phyloP scores from a whole-genome alignment of 2,329 filamentous ascomycete species.

The Pyrenochaeta sp. region DNA sequence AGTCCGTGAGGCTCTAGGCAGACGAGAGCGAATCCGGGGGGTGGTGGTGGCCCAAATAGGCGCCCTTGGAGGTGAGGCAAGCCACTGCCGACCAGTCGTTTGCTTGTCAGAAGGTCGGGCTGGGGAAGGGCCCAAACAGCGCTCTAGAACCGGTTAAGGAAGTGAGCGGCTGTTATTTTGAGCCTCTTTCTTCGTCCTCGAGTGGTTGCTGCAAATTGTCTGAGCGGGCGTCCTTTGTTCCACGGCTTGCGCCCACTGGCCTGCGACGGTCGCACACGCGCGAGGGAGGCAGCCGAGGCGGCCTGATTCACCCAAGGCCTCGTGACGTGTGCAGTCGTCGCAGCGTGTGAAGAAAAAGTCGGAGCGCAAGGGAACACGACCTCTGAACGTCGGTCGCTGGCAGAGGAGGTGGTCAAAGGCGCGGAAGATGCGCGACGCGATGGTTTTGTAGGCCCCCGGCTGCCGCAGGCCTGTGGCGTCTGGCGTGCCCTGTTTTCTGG shows the following conservation, averaged over 20 bases:
- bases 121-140: slow-evolving; percentile 46
- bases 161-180: slow-evolving; percentile 38
- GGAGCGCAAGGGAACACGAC: slow-evolving; percentile 50
- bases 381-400: slow-evolving; percentile 40
- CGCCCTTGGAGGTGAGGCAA: slow-evolving; percentile 45
- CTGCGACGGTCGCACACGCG: slow-evolving; percentile 30
- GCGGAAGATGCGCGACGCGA: slow-evolving; percentile 29
- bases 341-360: slow-evolving; percentile 29
- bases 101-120: slow-evolving; percentile 41
- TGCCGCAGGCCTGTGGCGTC: slow-evolving; percentile 27
- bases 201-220: slow-evolving; percentile 40
- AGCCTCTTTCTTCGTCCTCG: slow-evolving; percentile 32
- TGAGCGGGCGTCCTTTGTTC: slow-evolving; percentile 44
- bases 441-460: slow-evolving; percentile 42
- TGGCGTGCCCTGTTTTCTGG: slow-evolving; percentile 43
- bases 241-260: slow-evolving; percentile 47
- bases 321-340: slow-evolving; percentile 36
- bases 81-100: slow-evolving; percentile 49
- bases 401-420: slow-evolving; percentile 46
- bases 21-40: slow-evolving; percentile 42
- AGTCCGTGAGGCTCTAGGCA: slow-evolving; percentile 53
- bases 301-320: no score
- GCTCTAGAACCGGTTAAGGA: slow-evolving; percentile 34
- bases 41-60: slow-evolving; percentile 47
- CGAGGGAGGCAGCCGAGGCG: slow-evolving; percentile 27